Conservation (phyloP, 805 yeast species). For the Sugiyamaella lignohabitans region DNA sequence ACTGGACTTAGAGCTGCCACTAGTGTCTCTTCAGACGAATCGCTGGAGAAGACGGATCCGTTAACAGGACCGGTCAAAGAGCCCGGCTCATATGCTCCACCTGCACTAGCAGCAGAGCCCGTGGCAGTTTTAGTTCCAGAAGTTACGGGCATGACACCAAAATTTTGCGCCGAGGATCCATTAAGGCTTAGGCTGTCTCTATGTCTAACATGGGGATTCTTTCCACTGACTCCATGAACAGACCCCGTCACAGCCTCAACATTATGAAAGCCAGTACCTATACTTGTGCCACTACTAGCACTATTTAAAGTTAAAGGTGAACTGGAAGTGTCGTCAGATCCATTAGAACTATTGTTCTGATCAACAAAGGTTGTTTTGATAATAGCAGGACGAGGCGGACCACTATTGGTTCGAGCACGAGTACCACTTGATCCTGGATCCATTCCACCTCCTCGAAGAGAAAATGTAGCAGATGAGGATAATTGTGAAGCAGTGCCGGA, state of each 20-base stretch:
- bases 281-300: not conserved
- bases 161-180: no score
- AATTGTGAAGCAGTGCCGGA: no score
- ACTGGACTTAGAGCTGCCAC: no score
- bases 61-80: not conserved
- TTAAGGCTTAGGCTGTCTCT: not conserved
- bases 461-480: no score
- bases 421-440: no score
- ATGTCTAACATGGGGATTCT: not conserved
- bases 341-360: not conserved
- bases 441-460: no score
- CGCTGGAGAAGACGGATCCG: no score
- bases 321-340: not conserved
- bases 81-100: no score
- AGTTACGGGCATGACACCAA: no score
- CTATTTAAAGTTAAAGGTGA: not conserved
- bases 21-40: no score
- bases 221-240: not conserved
- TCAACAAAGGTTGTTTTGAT: not conserved
- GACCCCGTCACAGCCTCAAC: not conserved
- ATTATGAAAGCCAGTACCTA: not conserved
- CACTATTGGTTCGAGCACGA: not conserved
- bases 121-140: no score
- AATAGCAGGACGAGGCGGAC: not conserved
- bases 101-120: no score